phyloP scores from a whole-genome alignment of 495 filamentous ascomycete species.

The Parathielavia appendiculata region DNA sequence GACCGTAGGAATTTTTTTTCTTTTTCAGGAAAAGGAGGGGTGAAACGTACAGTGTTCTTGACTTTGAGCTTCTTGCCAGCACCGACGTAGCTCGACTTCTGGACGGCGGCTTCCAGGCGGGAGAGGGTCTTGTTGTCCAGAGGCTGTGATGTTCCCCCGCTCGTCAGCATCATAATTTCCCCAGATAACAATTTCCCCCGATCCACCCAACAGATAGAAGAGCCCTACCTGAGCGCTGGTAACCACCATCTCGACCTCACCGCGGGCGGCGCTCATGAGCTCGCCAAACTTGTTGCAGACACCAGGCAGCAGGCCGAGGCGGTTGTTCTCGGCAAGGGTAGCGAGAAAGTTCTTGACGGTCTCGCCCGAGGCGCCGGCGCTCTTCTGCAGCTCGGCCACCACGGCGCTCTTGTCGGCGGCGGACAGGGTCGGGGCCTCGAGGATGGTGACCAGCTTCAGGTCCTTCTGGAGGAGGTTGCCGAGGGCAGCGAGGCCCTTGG shows the following conservation, averaged over 20 bases:
- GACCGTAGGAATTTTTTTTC: neutral
- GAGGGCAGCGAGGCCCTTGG: constrained; percentile 68
- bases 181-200: neutral
- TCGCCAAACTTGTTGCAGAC: constrained; percentile 81
- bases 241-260: constrained; percentile 87
- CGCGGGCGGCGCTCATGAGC: constrained; percentile 82
- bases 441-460: constrained; percentile 66
- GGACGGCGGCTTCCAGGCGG: constrained; percentile 79
- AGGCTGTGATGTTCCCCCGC: constrained; percentile 47
- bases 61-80: constrained; percentile 97
- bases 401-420: constrained; percentile 75
- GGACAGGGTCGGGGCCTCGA: constrained; percentile 74
- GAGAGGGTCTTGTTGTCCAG: constrained; percentile 79
- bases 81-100: constrained; percentile 83
- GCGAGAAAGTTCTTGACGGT: constrained; percentile 90
- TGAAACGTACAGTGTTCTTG: constrained; percentile 67
- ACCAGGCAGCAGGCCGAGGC: constrained; percentile 71
- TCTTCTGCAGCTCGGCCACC: constrained; percentile 76
- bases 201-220: neutral
- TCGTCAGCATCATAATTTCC: constrained; percentile 8
- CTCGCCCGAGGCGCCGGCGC: constrained; percentile 61
- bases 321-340: constrained; percentile 92
- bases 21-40: neutral
- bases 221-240: constrained; percentile 78
- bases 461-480: constrained; percentile 70